Percentiles rank a stretch among this genome's conserved stretches.
phyloP scores from a whole-genome alignment of 2,329 filamentous ascomycete genomes.

The Penicillium paneum region DNA sequence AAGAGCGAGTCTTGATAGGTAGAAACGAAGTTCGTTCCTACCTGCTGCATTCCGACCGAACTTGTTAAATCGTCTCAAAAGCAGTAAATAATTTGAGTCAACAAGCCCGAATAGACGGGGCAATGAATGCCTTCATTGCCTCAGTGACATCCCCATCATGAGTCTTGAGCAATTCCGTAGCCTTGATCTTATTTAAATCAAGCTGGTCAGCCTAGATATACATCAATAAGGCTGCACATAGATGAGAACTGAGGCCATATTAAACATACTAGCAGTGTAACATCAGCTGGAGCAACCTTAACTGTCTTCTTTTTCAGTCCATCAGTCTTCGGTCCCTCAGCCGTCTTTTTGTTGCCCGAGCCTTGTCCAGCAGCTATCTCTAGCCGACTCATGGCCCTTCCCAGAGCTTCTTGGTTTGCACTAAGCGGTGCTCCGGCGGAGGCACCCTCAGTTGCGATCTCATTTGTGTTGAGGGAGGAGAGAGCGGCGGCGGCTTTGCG shows the following conservation, averaged over 20 bases:
- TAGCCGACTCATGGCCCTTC: constrained; percentile 49
- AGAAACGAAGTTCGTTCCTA: not conserved
- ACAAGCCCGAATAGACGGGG: constrained; percentile 23
- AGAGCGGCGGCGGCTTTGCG: constrained; percentile 51
- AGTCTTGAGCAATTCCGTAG: constrained; percentile 47
- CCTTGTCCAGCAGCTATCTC: constrained; percentile 41
- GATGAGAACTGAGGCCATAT: not conserved
- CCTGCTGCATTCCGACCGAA: not conserved
- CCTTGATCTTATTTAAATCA: constrained; percentile 46
- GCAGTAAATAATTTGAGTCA: not conserved
- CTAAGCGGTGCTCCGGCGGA: constrained; percentile 32
- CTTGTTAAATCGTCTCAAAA: not conserved
- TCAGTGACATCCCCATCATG: constrained; percentile 45
- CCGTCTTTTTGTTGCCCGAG: constrained; percentile 17
- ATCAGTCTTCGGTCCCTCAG: constrained; percentile 30
- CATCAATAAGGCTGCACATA: not conserved
- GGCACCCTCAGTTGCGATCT: constrained; percentile 35
- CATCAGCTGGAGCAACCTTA: constrained; percentile 47
- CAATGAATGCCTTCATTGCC: constrained; percentile 44
- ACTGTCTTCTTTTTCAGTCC: constrained; percentile 41
- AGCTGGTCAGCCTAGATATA: constrained; percentile 40
- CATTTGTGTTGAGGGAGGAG: constrained; percentile 45
- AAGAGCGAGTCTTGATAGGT: not conserved
- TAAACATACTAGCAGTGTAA: constrained; percentile 44
- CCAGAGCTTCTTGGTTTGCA: constrained; percentile 49